Conservation (phyloP, 2,329 filamentous ascomycete species). For the Dactylellina drechsleri region DNA sequence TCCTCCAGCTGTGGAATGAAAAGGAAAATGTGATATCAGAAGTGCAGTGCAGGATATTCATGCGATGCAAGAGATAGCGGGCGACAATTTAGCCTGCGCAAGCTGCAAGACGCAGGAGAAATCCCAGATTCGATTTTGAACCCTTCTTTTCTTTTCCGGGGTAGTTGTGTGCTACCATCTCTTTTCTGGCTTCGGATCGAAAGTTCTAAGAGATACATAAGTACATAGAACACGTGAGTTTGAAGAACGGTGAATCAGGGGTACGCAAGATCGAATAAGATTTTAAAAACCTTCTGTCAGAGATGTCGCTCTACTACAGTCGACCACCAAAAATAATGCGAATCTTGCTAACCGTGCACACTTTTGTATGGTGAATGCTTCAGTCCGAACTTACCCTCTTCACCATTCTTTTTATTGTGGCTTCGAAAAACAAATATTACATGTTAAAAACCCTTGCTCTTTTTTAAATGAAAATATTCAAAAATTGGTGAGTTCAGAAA, state of each 20-base stretch:
- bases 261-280: background rate
- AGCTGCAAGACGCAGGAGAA: conserved; percentile 34
- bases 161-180: background rate
- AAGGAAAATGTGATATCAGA: conserved; percentile 12
- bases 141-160: conserved; percentile 11
- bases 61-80: conserved; percentile 24
- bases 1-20: background rate
- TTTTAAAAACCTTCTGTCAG: conserved; percentile 1
- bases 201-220: background rate
- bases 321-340: no score
- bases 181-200: background rate
- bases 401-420: no score
- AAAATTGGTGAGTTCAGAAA: no score
- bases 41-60: background rate
- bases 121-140: background rate
- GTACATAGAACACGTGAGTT: conserved; percentile 5
- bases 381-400: no score
- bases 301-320: no score
- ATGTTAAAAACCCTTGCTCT: no score
- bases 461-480: no score
- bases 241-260: conserved; percentile 21
- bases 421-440: no score
- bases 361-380: no score
- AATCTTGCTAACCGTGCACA: no score
- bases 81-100: conserved; percentile 25